Evolutionary conservation across 805 yeast genomes (phyloP).

Genomic region (Myxozyma melibiosi): DNA sequence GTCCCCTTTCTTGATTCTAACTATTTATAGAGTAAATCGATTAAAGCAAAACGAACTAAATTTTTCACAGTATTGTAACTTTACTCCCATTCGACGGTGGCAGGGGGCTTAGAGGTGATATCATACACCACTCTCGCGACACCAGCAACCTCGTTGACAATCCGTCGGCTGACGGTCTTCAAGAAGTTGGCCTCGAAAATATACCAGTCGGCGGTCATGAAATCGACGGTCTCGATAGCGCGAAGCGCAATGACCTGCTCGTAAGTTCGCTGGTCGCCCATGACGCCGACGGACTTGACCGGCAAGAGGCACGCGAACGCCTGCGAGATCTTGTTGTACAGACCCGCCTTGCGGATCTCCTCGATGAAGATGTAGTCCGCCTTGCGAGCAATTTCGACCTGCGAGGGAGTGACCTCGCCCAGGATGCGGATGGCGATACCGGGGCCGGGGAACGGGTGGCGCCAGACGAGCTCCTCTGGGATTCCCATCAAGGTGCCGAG

Average conservation of each 20-base stretch:
- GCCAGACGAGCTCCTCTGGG: conserved; percentile 96
- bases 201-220: conserved; percentile 99
- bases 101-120: conserved; percentile 98
- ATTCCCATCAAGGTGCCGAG: conserved; percentile 93
- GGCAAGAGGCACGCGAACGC: conserved; percentile 97
- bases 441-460: conserved; percentile 99
- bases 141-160: conserved; percentile 97
- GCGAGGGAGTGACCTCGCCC: conserved; percentile 93
- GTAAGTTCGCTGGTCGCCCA: conserved; percentile 99
- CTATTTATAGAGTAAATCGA: not conserved
- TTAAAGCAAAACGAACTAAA: not conserved
- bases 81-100: conserved; percentile 99
- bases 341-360: conserved; percentile 91
- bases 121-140: conserved; percentile 99
- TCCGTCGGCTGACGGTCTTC: conserved; percentile 91
- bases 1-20: too few relatives aligned
- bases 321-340: conserved; percentile 90
- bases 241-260: conserved; percentile 99
- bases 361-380: conserved; percentile 96
- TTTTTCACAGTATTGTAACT: not conserved
- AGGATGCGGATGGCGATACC: conserved; percentile 98
- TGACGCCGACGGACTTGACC: conserved; percentile 97
- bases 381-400: conserved; percentile 94
- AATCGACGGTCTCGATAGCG: conserved; percentile 96
- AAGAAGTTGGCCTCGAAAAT: conserved; percentile 89